Conservation (phyloP, 2,329 filamentous ascomycete species). For the Akanthomyces muscarius region DNA sequence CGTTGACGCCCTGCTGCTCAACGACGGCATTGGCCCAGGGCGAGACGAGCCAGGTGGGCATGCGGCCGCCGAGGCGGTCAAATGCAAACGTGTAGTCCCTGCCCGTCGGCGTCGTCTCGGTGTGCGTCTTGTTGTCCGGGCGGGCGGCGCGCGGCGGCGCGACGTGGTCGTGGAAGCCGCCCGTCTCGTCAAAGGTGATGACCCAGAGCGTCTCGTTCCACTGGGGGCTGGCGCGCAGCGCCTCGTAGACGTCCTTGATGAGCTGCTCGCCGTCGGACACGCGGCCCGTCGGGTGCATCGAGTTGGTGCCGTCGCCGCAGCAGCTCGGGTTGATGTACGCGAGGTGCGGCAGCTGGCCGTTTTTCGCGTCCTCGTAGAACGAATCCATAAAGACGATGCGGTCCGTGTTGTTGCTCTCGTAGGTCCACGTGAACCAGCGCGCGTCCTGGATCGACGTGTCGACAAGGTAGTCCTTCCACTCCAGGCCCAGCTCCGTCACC, state of each 20-base stretch:
- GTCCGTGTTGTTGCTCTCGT: slow-evolving; percentile 29
- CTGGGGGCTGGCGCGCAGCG: slow-evolving; percentile 31
- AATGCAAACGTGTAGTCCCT: slow-evolving; percentile 33
- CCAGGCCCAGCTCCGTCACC: slow-evolving; percentile 35
- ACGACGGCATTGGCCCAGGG: slow-evolving; percentile 37
- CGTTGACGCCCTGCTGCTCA: slow-evolving; percentile 34
- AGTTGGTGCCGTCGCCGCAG: slow-evolving; percentile 33
- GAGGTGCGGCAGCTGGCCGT: slow-evolving; percentile 40
- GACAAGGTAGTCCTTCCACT: slow-evolving; percentile 46
- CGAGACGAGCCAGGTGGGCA: slow-evolving; percentile 36
- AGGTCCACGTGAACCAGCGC: slow-evolving; percentile 40
- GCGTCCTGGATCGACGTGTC: slow-evolving; percentile 41
- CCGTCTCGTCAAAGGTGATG: slow-evolving; percentile 34
- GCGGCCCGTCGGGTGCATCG: slow-evolving; percentile 33
- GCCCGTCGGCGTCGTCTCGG: slow-evolving; percentile 31
- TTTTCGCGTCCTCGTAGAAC: slow-evolving; percentile 42
- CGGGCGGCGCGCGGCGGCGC: slow-evolving; percentile 29
- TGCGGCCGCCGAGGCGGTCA: slow-evolving; percentile 34
- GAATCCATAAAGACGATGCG: slow-evolving; percentile 28
- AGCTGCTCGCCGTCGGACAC: slow-evolving; percentile 33
- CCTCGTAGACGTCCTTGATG: slow-evolving; percentile 34
- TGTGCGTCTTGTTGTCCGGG: slow-evolving; percentile 30
- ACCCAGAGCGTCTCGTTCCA: slow-evolving; percentile 34
- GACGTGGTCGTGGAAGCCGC: slow-evolving; percentile 36
- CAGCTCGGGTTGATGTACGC: slow-evolving; percentile 45